Evolutionary conservation across 352 stramenopile genomes (phyloP).

Genomic region (Globisporangium acanthophoron): DNA sequence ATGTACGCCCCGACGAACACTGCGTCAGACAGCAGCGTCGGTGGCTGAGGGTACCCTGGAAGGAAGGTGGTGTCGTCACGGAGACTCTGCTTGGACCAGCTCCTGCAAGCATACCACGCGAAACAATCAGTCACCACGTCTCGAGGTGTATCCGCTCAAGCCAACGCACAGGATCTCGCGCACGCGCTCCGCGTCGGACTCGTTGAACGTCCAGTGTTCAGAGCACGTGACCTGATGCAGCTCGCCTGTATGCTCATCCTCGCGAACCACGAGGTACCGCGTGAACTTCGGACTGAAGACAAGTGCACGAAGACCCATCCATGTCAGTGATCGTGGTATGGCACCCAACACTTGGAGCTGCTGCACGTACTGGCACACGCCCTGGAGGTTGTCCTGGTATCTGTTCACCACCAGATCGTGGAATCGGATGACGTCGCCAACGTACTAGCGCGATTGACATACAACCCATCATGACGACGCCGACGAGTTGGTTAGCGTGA

Average conservation of each 20-base stretch:
- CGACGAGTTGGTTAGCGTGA: not conserved
- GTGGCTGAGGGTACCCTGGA: slow-evolving; percentile 33
- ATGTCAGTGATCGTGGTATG: not conserved
- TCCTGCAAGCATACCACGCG: slow-evolving; percentile 15
- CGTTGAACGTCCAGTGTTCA: slow-evolving; percentile 57
- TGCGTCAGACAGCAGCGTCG: slow-evolving; percentile 37
- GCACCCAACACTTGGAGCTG: not conserved
- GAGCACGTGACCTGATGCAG: slow-evolving; percentile 47
- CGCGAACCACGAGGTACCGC: slow-evolving; percentile 56
- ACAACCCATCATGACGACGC: not conserved
- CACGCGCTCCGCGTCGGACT: slow-evolving; percentile 38
- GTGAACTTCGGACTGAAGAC: slow-evolving; percentile 16
- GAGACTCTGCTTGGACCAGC: slow-evolving; percentile 40
- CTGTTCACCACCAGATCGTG: slow-evolving; percentile 69
- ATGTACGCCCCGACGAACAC: slow-evolving; percentile 40
- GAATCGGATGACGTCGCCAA: slow-evolving; percentile 76
- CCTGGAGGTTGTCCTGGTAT: slow-evolving; percentile 53
- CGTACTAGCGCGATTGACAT: slow-evolving; percentile 24
- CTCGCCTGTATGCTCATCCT: slow-evolving; percentile 14
- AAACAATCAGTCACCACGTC: not conserved
- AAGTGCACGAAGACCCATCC: not conserved
- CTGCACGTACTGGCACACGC: slow-evolving; percentile 36
- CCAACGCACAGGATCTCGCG: slow-evolving; percentile 31
- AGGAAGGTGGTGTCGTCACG: slow-evolving; percentile 42
- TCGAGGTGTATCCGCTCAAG: not conserved